These are phyloP conservation scores for Polysphondylium violaceum DNA, from an alignment of 78 protist species.

Conservation along the genomic window DNA sequence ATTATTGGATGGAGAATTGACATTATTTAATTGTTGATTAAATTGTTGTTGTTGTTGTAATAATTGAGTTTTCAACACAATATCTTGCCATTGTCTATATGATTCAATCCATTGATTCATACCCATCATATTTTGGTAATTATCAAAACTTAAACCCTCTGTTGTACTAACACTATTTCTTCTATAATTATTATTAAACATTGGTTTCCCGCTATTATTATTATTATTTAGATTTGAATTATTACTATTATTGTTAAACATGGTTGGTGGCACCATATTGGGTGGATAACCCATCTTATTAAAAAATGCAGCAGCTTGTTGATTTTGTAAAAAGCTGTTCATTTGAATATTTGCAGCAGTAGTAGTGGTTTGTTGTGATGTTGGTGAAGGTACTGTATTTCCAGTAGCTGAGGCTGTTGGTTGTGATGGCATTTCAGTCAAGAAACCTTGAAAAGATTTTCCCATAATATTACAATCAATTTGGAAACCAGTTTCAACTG, in stretches of 20 bases:
- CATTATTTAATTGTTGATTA: neutral
- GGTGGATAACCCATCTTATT: neutral
- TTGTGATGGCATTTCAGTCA: constrained; percentile 12
- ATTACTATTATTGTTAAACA: too few relatives aligned
- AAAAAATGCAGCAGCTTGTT: neutral
- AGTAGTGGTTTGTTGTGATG: neutral
- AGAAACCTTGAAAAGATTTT: constrained; percentile 19
- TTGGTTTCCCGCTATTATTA: too few relatives aligned
- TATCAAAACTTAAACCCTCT: constrained; percentile 15
- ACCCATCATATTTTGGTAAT: neutral
- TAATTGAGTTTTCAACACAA: neutral
- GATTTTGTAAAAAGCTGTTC: neutral
- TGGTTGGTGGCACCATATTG: neutral
- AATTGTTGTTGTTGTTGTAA: neutral
- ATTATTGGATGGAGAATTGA: neutral
- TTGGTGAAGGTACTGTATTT: neutral
- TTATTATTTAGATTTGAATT: too few relatives aligned
- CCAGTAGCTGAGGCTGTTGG: neutral
- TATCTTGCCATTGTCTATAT: constrained; percentile 62
- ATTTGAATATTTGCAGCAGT: neutral
- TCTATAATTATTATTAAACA: constrained; percentile 2
- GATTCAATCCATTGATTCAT: constrained; percentile 37
- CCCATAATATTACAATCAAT: constrained; percentile 63
- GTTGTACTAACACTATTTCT: constrained; percentile 45
- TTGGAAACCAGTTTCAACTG: constrained; percentile 56